These are phyloP conservation scores for Platismatia glauca DNA, from an alignment of 495 filamentous ascomycete species.

Conservation along the genomic window DNA sequence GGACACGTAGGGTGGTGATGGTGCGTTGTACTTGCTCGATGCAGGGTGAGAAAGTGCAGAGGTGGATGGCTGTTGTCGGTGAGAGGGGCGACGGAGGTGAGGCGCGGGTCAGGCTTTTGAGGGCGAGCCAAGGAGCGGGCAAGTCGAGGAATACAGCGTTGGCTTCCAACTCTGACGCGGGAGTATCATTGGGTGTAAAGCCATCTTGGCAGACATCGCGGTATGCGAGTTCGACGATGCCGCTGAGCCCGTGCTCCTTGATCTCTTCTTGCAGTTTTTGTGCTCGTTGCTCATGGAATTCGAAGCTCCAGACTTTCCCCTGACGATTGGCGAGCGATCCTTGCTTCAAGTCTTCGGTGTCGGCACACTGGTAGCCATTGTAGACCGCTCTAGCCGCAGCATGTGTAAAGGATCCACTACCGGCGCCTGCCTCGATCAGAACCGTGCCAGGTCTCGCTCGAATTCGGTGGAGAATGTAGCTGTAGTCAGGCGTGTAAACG, in stretches of 20 bases:
- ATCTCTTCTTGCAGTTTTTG: slow-evolving; percentile 67
- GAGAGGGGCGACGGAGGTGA: slow-evolving; percentile 55
- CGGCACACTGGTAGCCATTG: slow-evolving; percentile 55
- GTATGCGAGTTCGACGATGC: slow-evolving; percentile 71
- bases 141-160: slow-evolving; percentile 86
- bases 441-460: slow-evolving; percentile 69
- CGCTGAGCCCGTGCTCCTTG: slow-evolving; percentile 58
- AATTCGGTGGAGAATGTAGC: slow-evolving; percentile 84
- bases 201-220: slow-evolving; percentile 87
- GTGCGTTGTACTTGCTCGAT: slow-evolving; percentile 90
- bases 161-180: slow-evolving; percentile 50
- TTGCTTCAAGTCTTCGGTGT: slow-evolving; percentile 1
- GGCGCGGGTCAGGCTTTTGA: slow-evolving; percentile 69
- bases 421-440: slow-evolving; percentile 88
- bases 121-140: slow-evolving; percentile 84
- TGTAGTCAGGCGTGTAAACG: slow-evolving; percentile 95
- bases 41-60: slow-evolving; percentile 94
- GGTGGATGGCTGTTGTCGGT: slow-evolving; percentile 51
- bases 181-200: slow-evolving; percentile 47
- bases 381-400: slow-evolving; percentile 81
- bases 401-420: slow-evolving; percentile 92
- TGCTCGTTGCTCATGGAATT: slow-evolving; percentile 76
- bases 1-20: slow-evolving; percentile 61
- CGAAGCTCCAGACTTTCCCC: slow-evolving; percentile 86
- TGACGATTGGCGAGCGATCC: too few species aligned